Percentiles rank a stretch among this genome's conserved stretches.
These are phyloP conservation scores for Claviceps arundinis DNA, from an alignment of 2,329 filamentous ascomycete genomes.

Conservation along the genomic window DNA sequence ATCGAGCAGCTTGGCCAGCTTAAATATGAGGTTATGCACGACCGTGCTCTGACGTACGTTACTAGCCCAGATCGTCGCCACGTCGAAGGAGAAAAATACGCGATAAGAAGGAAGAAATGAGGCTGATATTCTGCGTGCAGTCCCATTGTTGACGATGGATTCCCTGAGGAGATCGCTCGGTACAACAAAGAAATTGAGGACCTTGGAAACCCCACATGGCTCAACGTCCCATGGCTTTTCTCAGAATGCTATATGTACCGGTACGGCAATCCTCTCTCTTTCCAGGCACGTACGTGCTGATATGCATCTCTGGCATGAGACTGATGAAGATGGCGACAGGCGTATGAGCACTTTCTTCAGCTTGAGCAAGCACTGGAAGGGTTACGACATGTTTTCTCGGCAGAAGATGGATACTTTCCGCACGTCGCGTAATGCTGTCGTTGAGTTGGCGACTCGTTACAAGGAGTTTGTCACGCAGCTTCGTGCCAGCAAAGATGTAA, in stretches of 20 bases:
- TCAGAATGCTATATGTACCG: slow-evolving; percentile 90
- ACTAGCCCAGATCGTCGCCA: neutral
- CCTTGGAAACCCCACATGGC: slow-evolving; percentile 65
- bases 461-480: slow-evolving; percentile 59
- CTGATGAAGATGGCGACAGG: slow-evolving; percentile 21
- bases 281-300: neutral
- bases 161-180: slow-evolving; percentile 61
- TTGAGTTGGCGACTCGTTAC: slow-evolving; percentile 72
- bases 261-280: slow-evolving; percentile 23
- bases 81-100: neutral
- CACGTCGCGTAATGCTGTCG: slow-evolving; percentile 73
- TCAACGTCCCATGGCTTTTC: slow-evolving; percentile 77
- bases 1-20: slow-evolving; percentile 65
- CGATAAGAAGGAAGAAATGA: neutral
- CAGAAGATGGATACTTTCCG: slow-evolving; percentile 90
- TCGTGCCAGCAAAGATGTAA: slow-evolving; percentile 35
- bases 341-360: slow-evolving; percentile 71
- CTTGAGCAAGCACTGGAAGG: slow-evolving; percentile 69
- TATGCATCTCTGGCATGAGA: neutral
- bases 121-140: slow-evolving; percentile 24
- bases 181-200: slow-evolving; percentile 81
- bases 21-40: slow-evolving; percentile 92
- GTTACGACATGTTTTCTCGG: slow-evolving; percentile 76
- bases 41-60: slow-evolving; percentile 60
- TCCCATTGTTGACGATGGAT: slow-evolving; percentile 64